Evolutionary conservation across 2,329 filamentous ascomycete genomes (phyloP).

Genomic region (Epichloe glyceriae): DNA sequence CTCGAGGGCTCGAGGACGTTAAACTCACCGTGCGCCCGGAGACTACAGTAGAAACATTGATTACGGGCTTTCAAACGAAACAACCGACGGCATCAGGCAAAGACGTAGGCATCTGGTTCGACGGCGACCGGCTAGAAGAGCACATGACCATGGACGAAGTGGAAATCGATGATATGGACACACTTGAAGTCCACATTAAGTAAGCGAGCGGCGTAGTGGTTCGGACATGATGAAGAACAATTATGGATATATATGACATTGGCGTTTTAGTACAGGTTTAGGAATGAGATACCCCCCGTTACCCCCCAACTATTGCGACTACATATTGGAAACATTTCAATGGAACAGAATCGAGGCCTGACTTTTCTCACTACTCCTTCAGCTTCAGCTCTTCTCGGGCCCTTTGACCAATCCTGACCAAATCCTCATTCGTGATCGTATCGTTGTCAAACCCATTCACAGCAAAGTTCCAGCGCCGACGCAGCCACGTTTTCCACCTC

Average conservation of each 20-base stretch:
- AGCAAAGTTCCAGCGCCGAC: background rate
- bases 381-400: background rate
- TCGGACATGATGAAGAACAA: background rate
- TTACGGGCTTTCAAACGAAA: conserved; percentile 46
- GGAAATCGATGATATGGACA: conserved; percentile 63
- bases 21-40: conserved; percentile 38
- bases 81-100: conserved; percentile 37
- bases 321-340: background rate
- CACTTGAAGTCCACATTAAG: conserved; percentile 56
- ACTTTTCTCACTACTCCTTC: background rate
- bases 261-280: background rate
- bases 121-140: conserved; percentile 58
- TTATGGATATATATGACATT: background rate
- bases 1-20: conserved; percentile 35
- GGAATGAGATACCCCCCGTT: background rate
- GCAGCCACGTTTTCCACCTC: background rate
- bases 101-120: conserved; percentile 53
- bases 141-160: conserved; percentile 48
- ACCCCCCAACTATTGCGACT: background rate
- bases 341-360: background rate
- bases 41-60: conserved; percentile 49
- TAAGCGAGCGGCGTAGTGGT: background rate
- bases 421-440: background rate
- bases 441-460: background rate
- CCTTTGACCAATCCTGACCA: background rate